A percentile compares a stretch with the other conserved stretches of the same genome.
These are phyloP conservation scores for Trifolium subterraneum DNA, from an alignment of 306 rosid genomes.

Conservation along the genomic window DNA sequence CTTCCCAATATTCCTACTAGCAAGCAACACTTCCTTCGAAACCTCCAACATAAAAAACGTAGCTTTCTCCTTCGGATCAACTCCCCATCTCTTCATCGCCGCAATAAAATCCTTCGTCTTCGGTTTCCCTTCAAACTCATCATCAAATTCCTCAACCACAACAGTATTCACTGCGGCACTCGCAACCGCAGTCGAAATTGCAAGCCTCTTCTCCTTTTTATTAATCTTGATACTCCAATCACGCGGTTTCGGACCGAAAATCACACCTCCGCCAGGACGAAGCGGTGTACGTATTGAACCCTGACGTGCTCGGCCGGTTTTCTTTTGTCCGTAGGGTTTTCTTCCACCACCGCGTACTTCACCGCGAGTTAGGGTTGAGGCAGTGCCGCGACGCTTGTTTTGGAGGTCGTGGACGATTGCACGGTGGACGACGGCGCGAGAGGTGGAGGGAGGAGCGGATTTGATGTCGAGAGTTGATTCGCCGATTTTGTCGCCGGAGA, in stretches of 20 bases:
- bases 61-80: conserved; percentile 82
- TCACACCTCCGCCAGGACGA: conserved; percentile 86
- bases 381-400: conserved; percentile 97
- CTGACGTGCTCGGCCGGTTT: conserved; percentile 80
- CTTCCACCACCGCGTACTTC: conserved; percentile 89
- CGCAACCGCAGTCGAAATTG: conserved; percentile 84
- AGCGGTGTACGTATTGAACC: conserved; percentile 87
- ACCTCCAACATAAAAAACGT: conserved; percentile 76
- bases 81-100: conserved; percentile 90
- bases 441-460: conserved; percentile 76
- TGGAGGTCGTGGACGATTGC: conserved; percentile 83
- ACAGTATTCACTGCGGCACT: conserved; percentile 74
- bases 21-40: conserved; percentile 62
- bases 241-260: conserved; percentile 90
- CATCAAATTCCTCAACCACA: conserved; percentile 83
- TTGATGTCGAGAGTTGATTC: conserved; percentile 76
- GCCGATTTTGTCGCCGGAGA: conserved; percentile 74
- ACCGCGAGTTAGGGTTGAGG: conserved; percentile 85
- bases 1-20: conserved; percentile 83
- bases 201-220: conserved; percentile 84
- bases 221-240: conserved; percentile 92
- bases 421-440: conserved; percentile 95
- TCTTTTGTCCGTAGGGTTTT: conserved; percentile 87
- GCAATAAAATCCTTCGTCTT: conserved; percentile 81
- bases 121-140: conserved; percentile 78